Base-by-base conservation (phyloP, 768 basidiomycete species). In the Tricholoma hemisulphureum region DNA sequence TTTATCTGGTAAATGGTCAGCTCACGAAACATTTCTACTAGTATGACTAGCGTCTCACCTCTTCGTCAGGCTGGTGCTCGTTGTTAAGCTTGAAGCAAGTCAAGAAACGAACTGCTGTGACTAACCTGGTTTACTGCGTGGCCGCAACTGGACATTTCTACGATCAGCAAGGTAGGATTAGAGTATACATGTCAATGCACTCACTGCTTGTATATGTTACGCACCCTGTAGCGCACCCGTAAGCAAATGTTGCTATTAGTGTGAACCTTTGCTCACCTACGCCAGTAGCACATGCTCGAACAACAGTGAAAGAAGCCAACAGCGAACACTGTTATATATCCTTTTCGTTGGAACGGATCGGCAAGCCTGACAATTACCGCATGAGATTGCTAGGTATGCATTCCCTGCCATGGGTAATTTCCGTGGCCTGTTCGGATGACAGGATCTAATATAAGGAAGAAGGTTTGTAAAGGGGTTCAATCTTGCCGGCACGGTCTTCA, bases 251-350 rank as follows among this genome's bases (percentile, higher is more conserved):
- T 28, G 28, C 20, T 21, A 26, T 29, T 29, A 50, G 16, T 51
- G 18, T 39, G 21, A 32, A 51, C 29, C 41, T 45, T 26, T 28
- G 65, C 83, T 73, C 61, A 85, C 84, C 81, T 77, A 65, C 84
- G 79, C 74, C 76, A 84, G 66, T 80, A 82, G 71, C 84, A 86
- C 85, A 86, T 86, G 48, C 37, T 60, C 53, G 56, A 58, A 59
- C 28, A 46, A 56, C 57, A 61, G 49, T 53, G 49, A 55, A 62
- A 41, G 54, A 59, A 55, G 51, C 56, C 54, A 49, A 55, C n/a
- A 50, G 13, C 37, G 51, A 48, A 20, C 34, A 57, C 26, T 56
- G 57, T 66, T 70, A 67, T 72, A 73, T 72, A 70, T 62, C 31
- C 32, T 58, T 58, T 14, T 37, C 45, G 50, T 56, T 58, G 53